These are phyloP conservation scores for Knufia petricola DNA, from an alignment of 2,329 filamentous ascomycete species.

Conservation along the genomic window DNA sequence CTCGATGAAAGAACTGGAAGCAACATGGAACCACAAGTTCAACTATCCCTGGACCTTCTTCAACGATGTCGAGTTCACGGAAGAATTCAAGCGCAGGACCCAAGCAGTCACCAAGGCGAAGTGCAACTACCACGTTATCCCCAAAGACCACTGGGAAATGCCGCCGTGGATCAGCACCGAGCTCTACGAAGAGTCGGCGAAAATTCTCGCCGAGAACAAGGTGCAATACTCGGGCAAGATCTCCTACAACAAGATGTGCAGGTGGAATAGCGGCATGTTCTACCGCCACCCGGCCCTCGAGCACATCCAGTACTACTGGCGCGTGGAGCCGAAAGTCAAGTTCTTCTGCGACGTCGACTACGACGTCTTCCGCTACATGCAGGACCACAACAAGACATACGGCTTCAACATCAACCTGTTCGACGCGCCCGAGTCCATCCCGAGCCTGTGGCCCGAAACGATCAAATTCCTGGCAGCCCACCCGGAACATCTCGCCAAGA, in stretches of 20 bases:
- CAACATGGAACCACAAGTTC: conserved; percentile 97
- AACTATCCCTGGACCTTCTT: conserved; percentile 99
- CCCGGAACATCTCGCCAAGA: conserved; percentile 67
- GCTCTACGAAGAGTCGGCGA: conserved; percentile 72
- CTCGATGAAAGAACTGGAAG: conserved; percentile 83
- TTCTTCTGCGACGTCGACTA: conserved; percentile 99
- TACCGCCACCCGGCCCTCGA: conserved; percentile 87
- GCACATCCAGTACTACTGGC: conserved; percentile 88
- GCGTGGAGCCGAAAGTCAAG: conserved; percentile 94
- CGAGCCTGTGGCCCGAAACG: conserved; percentile 90
- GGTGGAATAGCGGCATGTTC: conserved; percentile 97
- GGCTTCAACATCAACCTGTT: conserved; percentile 98
- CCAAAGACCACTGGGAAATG: conserved; percentile 88
- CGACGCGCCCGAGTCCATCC: conserved; percentile 78
- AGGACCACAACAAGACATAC: conserved; percentile 97
- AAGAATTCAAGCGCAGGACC: conserved; percentile 83
- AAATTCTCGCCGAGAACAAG: conserved; percentile 69
- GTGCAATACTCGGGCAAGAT: conserved; percentile 84
- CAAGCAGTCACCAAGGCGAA: conserved; percentile 77
- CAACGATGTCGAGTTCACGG: conserved; percentile 87
- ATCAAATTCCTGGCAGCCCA: conserved; percentile 80
- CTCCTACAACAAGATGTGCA: conserved; percentile 98
- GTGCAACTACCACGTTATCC: conserved; percentile 56
- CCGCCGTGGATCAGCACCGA: conserved; percentile 88
- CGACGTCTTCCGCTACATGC: conserved; percentile 96